Percentiles rank a stretch among this genome's conserved stretches.
Evolutionary conservation across 2,329 filamentous ascomycete genomes (phyloP).

Genomic region (Hymenoscyphus salicellus): DNA sequence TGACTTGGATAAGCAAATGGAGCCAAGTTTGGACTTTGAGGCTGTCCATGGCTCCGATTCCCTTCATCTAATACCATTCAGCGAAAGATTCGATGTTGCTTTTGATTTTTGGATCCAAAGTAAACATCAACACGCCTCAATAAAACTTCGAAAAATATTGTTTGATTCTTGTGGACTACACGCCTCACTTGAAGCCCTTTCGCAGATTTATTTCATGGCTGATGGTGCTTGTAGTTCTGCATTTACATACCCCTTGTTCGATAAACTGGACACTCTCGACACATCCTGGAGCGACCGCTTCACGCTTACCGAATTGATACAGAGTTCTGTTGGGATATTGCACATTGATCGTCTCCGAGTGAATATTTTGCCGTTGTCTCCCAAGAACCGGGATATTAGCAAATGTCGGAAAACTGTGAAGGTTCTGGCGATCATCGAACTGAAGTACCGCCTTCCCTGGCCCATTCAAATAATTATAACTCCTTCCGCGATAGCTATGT

Average conservation of each 20-base stretch:
- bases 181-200: slow-evolving; percentile 62
- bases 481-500: slow-evolving; percentile 59
- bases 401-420: slow-evolving; percentile 57
- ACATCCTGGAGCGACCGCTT: slow-evolving; percentile 76
- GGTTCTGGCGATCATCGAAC: slow-evolving; percentile 58
- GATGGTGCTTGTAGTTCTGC: slow-evolving; percentile 66
- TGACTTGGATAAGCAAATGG: slow-evolving; percentile 36
- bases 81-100: slow-evolving; percentile 67
- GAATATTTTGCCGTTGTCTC: slow-evolving; percentile 44
- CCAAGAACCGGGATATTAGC: slow-evolving; percentile 42
- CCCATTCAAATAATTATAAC: slow-evolving; percentile 70
- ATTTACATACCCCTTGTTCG: slow-evolving; percentile 69
- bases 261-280: slow-evolving; percentile 63
- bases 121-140: slow-evolving; percentile 68
- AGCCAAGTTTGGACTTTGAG: slow-evolving; percentile 54
- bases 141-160: slow-evolving; percentile 62
- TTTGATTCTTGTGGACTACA: slow-evolving; percentile 67
- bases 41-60: slow-evolving; percentile 49
- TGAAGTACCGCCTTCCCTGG: slow-evolving; percentile 68
- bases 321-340: slow-evolving; percentile 62
- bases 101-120: slow-evolving; percentile 75
- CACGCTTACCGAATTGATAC: slow-evolving; percentile 72
- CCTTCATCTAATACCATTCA: slow-evolving; percentile 61
- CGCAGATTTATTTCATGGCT: slow-evolving; percentile 71
- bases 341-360: slow-evolving; percentile 62